These are phyloP conservation scores for Aspergillus fumigatiaffinis DNA, from an alignment of 2,329 filamentous ascomycete species.

Conservation along the genomic window DNA sequence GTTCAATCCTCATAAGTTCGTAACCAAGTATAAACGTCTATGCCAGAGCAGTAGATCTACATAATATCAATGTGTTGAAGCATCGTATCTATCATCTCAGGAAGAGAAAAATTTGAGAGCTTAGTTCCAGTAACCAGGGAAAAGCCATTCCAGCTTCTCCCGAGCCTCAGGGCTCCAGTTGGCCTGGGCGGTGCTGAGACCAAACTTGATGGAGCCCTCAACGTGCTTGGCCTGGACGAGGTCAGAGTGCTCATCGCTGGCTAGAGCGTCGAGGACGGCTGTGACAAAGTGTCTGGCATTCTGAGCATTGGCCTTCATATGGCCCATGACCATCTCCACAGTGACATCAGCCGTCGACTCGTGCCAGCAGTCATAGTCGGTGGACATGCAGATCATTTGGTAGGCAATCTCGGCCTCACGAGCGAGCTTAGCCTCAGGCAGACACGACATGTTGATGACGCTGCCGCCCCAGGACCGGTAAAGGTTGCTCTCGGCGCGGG, in stretches of 20 bases:
- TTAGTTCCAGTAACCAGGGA: slow-evolving; percentile 69
- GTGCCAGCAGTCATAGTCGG: slow-evolving; percentile 99
- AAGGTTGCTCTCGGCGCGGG: slow-evolving; percentile 89
- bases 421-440: slow-evolving; percentile 94
- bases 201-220: slow-evolving; percentile 70
- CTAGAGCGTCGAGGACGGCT: slow-evolving; percentile 81
- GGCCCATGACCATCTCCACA: slow-evolving; percentile 93
- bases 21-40: slow-evolving; percentile 7
- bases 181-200: slow-evolving; percentile 77
- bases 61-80: neutral
- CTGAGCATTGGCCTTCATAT: slow-evolving; percentile 88
- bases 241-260: slow-evolving; percentile 70
- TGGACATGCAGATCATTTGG: slow-evolving; percentile 99
- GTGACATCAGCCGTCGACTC: slow-evolving; percentile 73
- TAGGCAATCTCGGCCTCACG: slow-evolving; percentile 95
- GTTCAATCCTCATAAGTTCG: slow-evolving; percentile 5
- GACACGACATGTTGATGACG: slow-evolving; percentile 96
- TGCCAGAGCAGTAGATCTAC: slow-evolving; percentile 1
- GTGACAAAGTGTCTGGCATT: slow-evolving; percentile 84
- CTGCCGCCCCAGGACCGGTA: slow-evolving; percentile 91
- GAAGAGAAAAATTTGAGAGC: neutral
- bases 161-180: slow-evolving; percentile 70
- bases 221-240: slow-evolving; percentile 78
- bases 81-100: neutral
- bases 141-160: slow-evolving; percentile 80